Evolutionary conservation across 1,284 basidiomycete genomes (phyloP), one percentile per base, ranked within the genome.

Genomic region (Marasmius fiardii): DNA sequence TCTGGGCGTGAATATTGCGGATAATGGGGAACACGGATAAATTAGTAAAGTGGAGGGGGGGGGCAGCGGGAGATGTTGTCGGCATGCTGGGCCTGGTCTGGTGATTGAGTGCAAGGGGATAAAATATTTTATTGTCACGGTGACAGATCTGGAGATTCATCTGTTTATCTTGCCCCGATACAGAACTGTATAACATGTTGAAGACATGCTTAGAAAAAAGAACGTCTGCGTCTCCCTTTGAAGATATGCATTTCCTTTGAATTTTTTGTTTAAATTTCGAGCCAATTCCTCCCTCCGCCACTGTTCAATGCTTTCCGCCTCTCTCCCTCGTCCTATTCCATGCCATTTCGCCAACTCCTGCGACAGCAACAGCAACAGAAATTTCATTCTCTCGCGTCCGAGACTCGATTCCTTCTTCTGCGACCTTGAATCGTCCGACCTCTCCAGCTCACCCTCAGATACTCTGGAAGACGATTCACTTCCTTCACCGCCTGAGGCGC

Each of bases 401-500:
- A 52, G 51, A 54, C 47, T 52, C 47, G 44, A 44, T 41, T 54
- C 51, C 18, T 55, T 54, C 52, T 56, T 53, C 26, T 39, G 43
- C 5, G 53, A 59, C 52, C 58, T 66, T 35, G 64, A 64, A 23
- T 69, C 67, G 44, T 67, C 70, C 33, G 54, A 61, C 26, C 62
- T 66, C 23, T 65, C 71, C 37, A 64, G 64, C 57, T 71, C 70
- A 7, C 65, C 70, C 20, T 57, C 64, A 31, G 64, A 64, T 59
- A 67, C 65, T 21, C 59, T 68, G 62, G 71, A 72, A 64, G 71
- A 71, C 64, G 67, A 69, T 54, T 57, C 53, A 31, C 60, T 61
- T 23, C 51, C 65, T 18, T 71, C 71, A 50, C 69, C 69, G 39
- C 61, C 62, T 52, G 62, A 64, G 37, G 59, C 43, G 53, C 62